Evolutionary conservation across 345 rosid species (phyloP).

Genomic region (Eucalyptus shirleyi): DNA sequence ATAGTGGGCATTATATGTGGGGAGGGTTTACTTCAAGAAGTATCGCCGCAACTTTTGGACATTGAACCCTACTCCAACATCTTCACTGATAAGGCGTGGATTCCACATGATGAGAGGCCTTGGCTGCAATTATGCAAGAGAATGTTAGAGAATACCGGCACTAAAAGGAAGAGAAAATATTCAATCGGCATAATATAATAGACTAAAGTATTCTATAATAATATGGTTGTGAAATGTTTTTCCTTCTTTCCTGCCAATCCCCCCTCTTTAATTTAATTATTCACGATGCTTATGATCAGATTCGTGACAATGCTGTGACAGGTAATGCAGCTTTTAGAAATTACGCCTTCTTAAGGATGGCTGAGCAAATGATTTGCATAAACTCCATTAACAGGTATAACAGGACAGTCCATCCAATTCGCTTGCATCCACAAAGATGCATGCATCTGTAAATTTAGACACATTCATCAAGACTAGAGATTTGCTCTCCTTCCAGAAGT

Average conservation of each 20-base stretch:
- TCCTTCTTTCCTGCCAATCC: too few relatives aligned
- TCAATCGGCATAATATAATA: not conserved
- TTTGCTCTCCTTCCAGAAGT: not conserved
- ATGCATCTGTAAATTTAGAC: not conserved
- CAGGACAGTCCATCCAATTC: not conserved
- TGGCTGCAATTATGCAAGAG: conserved; percentile 29
- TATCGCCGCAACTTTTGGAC: conserved; percentile 71
- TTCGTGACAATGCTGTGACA: not conserved
- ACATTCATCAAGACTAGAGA: not conserved
- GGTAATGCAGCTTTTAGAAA: not conserved
- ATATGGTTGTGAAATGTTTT: too few relatives aligned
- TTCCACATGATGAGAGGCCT: conserved; percentile 98
- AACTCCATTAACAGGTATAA: not conserved
- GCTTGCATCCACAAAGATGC: not conserved
- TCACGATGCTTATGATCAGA: not conserved
- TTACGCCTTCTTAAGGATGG: not conserved
- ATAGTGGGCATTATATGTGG: not conserved
- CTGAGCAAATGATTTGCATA: not conserved
- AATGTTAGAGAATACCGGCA: not conserved
- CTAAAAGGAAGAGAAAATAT: not conserved
- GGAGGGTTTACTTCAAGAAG: conserved; percentile 51
- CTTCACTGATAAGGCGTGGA: conserved; percentile 92
- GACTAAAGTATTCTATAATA: too few relatives aligned
- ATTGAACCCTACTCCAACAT: conserved; percentile 90
- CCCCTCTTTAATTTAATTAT: too few relatives aligned